Percentiles rank a stretch among this genome's conserved stretches.
Conservation (phyloP, 1,139 yeast species). For the Scheffersomyces insectosa region DNA sequence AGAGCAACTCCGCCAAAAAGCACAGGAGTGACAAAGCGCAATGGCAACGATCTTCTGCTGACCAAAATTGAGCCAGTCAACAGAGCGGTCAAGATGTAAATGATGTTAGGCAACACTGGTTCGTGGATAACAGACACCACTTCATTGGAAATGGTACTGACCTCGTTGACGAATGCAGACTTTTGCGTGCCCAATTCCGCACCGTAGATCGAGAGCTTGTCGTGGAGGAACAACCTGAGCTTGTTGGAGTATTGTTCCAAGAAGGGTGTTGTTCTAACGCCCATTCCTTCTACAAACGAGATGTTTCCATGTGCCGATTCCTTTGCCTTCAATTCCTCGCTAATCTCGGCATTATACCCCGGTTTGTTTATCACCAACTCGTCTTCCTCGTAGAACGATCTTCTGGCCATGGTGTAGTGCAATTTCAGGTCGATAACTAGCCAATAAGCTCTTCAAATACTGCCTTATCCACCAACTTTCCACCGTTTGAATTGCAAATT, state of each 20-base stretch:
- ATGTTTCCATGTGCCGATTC: conserved; percentile 45
- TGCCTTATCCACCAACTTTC: no score
- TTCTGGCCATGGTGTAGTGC: conserved; percentile 17
- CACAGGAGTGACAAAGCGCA: conserved; percentile 53
- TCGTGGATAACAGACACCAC: conserved; percentile 32
- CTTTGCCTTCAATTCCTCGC: conserved; percentile 33
- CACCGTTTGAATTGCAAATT: no score
- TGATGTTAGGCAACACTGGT: conserved; percentile 54
- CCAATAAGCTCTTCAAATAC: no score
- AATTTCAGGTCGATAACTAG: no score
- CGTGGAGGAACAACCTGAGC: conserved; percentile 37
- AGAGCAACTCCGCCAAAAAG: conserved; percentile 47
- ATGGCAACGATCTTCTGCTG: conserved; percentile 45
- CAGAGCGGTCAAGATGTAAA: conserved; percentile 55
- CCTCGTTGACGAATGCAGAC: conserved; percentile 47
- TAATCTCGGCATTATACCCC: conserved; percentile 42
- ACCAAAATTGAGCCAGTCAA: conserved; percentile 58
- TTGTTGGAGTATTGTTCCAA: conserved; percentile 43
- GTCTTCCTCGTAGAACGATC: conserved; percentile 56
- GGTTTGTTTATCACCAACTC: conserved; percentile 48
- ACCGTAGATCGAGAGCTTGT: conserved; percentile 34
- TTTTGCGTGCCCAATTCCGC: conserved; percentile 49
- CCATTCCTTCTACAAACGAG: conserved; percentile 53
- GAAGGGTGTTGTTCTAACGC: conserved; percentile 47
- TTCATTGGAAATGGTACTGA: conserved; percentile 23